Evolutionary conservation across 2,329 filamentous ascomycete species (phyloP), one percentile per base, ranked within the genome.

Genomic region (Exophiala alcalophila): DNA sequence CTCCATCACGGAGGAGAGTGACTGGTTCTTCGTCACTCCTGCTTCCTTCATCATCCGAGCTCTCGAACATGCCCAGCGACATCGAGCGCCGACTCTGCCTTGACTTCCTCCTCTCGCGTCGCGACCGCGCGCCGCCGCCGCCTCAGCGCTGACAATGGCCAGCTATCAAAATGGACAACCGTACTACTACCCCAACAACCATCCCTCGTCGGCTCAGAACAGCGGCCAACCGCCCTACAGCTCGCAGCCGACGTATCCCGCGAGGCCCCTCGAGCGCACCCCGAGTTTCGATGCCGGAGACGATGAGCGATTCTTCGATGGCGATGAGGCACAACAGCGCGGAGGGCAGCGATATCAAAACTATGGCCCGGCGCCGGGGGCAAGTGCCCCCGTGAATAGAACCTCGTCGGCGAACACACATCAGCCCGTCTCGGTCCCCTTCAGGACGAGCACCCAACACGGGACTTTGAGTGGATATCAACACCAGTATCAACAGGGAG

Each of bases 231-330:
- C 63, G 57, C 51, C 66, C 28, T 69, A 67, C 44, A 65, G 44
- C 64, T 39, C 45, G 16, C 48, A 49, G 21, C 38, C 51, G 9
- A 32, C 40, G 18, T 47, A 50, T 26, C 44, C 59, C 40, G 63
- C 65, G 35, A 62, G 62, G 45, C 57, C 65, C 30, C 61, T 70
- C 50, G 67, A 67, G 47, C 74, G 84, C 53, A 76, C 79, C 52
- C 76, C 78, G 34, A 91, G 84, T 69, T 89, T 86, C 69, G 82
- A 88, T 62, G 79, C 75, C 54, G 85, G 83, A 52, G 86, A 92
- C 62, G 85, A 91, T 61, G 70, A 73, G 33, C 66, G 69, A 34
- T 78, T 80, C 41, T 66, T 68, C 44, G 64, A 67, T 7, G 54
- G 56, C 29, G 54, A 54, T 20, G 53, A 58, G 31, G 54, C 56